Evolutionary conservation across 1,284 basidiomycete species (phyloP).

Genomic region (Trichosporon ovoides): DNA sequence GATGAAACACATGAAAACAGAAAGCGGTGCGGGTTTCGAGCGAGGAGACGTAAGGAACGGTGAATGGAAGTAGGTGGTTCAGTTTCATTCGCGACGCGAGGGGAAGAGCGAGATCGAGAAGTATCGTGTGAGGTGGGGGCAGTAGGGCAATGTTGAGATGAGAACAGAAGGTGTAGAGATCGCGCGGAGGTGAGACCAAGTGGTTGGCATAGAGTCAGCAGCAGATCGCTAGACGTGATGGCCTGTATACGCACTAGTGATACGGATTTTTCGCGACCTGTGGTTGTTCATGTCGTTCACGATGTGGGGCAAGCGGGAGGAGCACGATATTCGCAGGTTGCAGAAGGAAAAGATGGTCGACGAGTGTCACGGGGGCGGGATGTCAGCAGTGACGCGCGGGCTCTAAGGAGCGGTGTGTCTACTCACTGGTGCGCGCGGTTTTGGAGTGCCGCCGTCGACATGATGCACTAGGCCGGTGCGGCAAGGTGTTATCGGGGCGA

Average conservation of each 20-base stretch:
- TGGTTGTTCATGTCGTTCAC: not conserved
- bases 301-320: not conserved
- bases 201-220: too few species aligned
- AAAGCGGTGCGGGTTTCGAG: too few species aligned
- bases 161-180: not conserved
- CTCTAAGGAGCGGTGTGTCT: not conserved
- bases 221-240: not conserved
- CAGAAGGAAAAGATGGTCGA: not conserved
- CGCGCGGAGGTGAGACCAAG: too few species aligned
- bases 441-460: constrained; percentile 4
- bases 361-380: not conserved
- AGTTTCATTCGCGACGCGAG: not conserved
- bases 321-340: not conserved
- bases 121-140: too few species aligned
- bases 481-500: not conserved
- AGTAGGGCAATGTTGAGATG: too few species aligned
- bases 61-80: not conserved
- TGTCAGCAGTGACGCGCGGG: not conserved
- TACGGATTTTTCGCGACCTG: constrained; percentile 31
- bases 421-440: constrained; percentile 6
- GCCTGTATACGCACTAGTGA: constrained; percentile 26
- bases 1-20: not conserved
- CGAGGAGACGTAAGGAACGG: too few species aligned
- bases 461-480: not conserved
- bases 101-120: not conserved